Base-by-base conservation (phyloP, 768 basidiomycete genomes). In the Cubamyces sp. region DNA sequence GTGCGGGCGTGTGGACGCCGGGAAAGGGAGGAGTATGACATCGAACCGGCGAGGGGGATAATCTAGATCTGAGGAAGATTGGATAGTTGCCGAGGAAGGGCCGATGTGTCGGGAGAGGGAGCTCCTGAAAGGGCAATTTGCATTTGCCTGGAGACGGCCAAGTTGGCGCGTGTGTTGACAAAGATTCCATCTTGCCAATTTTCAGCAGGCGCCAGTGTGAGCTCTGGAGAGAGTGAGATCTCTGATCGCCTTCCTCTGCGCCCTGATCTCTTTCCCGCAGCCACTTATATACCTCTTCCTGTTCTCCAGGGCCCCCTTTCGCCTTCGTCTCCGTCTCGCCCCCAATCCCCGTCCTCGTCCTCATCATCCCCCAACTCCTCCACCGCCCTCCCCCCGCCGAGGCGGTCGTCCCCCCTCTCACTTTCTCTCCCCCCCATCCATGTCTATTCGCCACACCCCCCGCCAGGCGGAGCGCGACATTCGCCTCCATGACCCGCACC, bases 381-480 rank as follows among this genome's bases (percentile, higher is more conserved):
- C 50, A 42, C 69, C 66, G 62, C 61, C 63, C 60, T 62, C 55
- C 64, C 69, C 64, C 62, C 61, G 62, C 25, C 67, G 60, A 62
- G 25, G 54, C 66, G 64, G 62, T 60, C 68, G 57, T 57, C 66
- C 49, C 64, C 69, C 66, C 62, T 67, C 65, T 72, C 66, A 64
- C 71, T 64, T 61, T 71, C n/a, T n/a, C n/a, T 69, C 64, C 65
- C 72, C 66, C 66, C 67, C 61, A 67, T 68, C 68, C 63, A 87
- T 87, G 87, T 82, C 88, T 68, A 80, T 79, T 68, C 76, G 88
- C 73, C 85, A 86, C 69, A 74, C 82, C 34, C 80, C 85, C 62
- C 87, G 87, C 67, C 85, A 81, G 66, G 73, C 79, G 34, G 84
- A 86, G 62, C 77, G 85, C 67, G 87, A 89, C 74, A 77, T 83